phyloP scores from a whole-genome alignment of 2,329 filamentous ascomycete species.

The Pseudogymnoascus sp. region DNA sequence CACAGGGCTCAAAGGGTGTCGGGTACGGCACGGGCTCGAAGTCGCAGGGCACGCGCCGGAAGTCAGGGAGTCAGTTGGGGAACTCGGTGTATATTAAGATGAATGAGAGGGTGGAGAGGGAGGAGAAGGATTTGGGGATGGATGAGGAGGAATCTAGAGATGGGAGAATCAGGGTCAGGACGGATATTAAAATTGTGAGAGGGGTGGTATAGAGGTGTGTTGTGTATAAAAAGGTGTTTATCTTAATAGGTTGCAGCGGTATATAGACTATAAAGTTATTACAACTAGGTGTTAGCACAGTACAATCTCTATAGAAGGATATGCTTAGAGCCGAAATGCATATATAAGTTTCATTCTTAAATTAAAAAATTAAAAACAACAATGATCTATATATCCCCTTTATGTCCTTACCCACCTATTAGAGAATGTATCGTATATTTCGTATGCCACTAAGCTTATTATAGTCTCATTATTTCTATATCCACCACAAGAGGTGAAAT shows the following conservation, averaged over 20 bases:
- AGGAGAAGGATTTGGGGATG: background rate
- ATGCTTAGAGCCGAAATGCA: background rate
- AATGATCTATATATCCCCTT: too few species aligned
- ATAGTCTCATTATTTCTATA: too few species aligned
- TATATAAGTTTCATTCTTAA: background rate
- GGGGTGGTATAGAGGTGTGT: background rate
- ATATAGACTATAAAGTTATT: background rate
- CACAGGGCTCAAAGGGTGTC: background rate
- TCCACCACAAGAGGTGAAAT: too few species aligned
- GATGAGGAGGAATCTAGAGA: background rate
- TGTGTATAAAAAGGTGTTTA: background rate
- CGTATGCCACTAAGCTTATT: too few species aligned
- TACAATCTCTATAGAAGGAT: background rate
- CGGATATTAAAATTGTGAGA: background rate
- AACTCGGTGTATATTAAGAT: background rate
- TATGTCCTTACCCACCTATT: too few species aligned
- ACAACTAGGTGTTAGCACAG: background rate
- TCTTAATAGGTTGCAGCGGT: background rate
- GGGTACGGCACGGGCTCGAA: slow-evolving; percentile 1
- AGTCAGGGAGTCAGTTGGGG: slow-evolving; percentile 11
- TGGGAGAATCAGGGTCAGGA: background rate
- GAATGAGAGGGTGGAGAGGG: slow-evolving; percentile 8
- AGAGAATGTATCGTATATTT: too few species aligned
- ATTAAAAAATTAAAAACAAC: too few species aligned
- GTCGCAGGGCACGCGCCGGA: background rate